Percentiles rank a stretch among this genome's conserved stretches.
Evolutionary conservation across 805 yeast genomes (phyloP).

Genomic region (Metschnikowia borealis): DNA sequence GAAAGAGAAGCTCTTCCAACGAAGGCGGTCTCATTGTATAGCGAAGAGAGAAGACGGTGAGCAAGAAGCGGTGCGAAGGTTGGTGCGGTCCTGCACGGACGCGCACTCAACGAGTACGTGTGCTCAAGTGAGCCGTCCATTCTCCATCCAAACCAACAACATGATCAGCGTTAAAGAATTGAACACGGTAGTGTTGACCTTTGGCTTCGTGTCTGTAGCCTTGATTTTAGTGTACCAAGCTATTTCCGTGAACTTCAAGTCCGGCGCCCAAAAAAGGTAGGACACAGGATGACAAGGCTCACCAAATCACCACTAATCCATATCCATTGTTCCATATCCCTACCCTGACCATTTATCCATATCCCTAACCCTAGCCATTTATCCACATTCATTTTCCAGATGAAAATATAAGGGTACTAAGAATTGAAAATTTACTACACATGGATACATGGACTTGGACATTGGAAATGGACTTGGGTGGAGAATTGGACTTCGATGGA

Average conservation of each 20-base stretch:
- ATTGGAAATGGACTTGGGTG: too few species aligned
- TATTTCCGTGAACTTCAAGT: constrained; percentile 46
- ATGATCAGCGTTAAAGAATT: constrained; percentile 87
- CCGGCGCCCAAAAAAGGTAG: not conserved
- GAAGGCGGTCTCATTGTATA: constrained; percentile 10
- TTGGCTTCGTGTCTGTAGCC: constrained; percentile 69
- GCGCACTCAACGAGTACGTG: constrained; percentile 4
- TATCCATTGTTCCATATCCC: too few species aligned
- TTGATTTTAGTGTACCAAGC: constrained; percentile 72
- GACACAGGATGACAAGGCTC: too few species aligned
- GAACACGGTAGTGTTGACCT: constrained; percentile 63
- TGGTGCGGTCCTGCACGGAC: constrained; percentile 1
- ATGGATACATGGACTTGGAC: too few species aligned
- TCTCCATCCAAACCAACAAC: not conserved
- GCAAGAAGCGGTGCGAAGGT: not conserved
- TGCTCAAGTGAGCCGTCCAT: not conserved
- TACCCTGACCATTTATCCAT: too few species aligned
- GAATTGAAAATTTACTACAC: too few species aligned
- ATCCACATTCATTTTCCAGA: too few species aligned
- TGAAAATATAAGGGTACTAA: too few species aligned
- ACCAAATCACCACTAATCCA: too few species aligned
- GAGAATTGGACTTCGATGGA: not conserved
- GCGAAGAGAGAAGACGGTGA: not conserved
- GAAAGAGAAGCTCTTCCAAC: constrained; percentile 24
- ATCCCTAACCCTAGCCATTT: too few species aligned